phyloP scores from a whole-genome alignment of 345 rosid genomes.

The Pseudoturritis turrita region DNA sequence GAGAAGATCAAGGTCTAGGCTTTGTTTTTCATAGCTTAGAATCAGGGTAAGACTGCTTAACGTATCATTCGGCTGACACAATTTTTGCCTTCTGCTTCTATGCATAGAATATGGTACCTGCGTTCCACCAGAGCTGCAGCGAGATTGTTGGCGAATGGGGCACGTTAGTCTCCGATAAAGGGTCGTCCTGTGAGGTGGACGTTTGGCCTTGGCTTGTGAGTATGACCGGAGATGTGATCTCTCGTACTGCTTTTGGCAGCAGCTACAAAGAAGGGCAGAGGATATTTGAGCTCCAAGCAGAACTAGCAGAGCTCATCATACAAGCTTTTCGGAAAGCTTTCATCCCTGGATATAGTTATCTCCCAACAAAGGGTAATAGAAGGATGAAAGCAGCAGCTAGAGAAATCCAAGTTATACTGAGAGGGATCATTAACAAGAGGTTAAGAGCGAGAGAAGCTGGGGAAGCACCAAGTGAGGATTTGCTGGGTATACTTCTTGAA shows the following conservation, averaged over 20 bases:
- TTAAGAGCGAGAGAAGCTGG: conserved; percentile 31
- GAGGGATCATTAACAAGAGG: conserved; percentile 29
- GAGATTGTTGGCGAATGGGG: conserved; percentile 33
- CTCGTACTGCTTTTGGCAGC: conserved; percentile 60
- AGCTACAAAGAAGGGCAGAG: conserved; percentile 64
- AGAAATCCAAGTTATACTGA: conserved; percentile 21
- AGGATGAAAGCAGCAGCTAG: conserved; percentile 20
- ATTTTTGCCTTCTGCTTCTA: neutral
- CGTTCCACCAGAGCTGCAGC: conserved; percentile 33
- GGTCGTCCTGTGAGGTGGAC: conserved; percentile 30
- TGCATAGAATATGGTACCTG: conserved; percentile 25
- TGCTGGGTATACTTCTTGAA: conserved; percentile 41
- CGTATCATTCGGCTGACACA: neutral
- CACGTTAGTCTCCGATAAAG: conserved; percentile 3
- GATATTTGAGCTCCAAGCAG: conserved; percentile 46
- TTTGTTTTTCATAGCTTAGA: neutral
- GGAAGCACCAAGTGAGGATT: conserved; percentile 27
- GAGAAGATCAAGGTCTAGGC: conserved; percentile 37
- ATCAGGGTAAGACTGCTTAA: neutral
- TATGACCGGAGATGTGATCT: conserved; percentile 39
- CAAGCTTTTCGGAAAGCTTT: conserved; percentile 23
- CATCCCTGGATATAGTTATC: conserved; percentile 56
- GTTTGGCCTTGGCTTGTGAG: conserved; percentile 38
- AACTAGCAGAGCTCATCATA: conserved; percentile 28
- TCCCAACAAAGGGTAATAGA: conserved; percentile 33